A percentile compares a stretch with the other conserved stretches of the same genome.
These are phyloP conservation scores for Termitomyces sp. DNA, from an alignment of 768 basidiomycete species.

Conservation along the genomic window DNA sequence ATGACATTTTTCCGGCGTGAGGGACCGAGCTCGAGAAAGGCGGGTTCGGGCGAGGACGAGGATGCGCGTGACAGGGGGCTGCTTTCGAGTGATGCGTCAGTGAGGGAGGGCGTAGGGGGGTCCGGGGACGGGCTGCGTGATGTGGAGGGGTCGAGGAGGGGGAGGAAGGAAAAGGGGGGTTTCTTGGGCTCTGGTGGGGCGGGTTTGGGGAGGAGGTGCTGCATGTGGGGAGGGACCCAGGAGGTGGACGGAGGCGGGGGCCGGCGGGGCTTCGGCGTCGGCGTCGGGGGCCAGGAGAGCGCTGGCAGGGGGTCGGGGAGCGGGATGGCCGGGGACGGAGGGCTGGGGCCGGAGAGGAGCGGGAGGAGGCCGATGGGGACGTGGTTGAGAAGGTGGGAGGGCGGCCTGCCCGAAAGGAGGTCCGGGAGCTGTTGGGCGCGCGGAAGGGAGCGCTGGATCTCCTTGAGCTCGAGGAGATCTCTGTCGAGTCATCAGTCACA, in stretches of 20 bases:
- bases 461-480: conserved; percentile 65
- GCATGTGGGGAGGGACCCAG: conserved; percentile 23
- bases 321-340: conserved; percentile 6
- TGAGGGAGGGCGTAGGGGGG: conserved; percentile 28
- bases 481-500: conserved; percentile 26
- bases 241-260: conserved; percentile 8
- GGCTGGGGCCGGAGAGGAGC: conserved; percentile 31
- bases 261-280: not conserved
- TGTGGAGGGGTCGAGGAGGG: conserved; percentile 30
- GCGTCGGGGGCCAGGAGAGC: conserved; percentile 8
- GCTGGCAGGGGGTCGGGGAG: conserved; percentile 4
- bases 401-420: conserved; percentile 34
- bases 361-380: conserved; percentile 68
- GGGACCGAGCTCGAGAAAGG: conserved; percentile 22
- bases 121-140: conserved; percentile 16
- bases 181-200: conserved; percentile 20
- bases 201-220: conserved; percentile 24
- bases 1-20: not conserved
- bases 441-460: conserved; percentile 62
- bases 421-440: conserved; percentile 50
- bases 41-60: conserved; percentile 27
- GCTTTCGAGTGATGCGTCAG: conserved; percentile 33
- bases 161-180: conserved; percentile 31
- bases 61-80: conserved; percentile 32
- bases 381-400: conserved; percentile 38